Base-by-base conservation (phyloP, 257 asterid genomes). In the Dorcoceras hygrometricum region DNA sequence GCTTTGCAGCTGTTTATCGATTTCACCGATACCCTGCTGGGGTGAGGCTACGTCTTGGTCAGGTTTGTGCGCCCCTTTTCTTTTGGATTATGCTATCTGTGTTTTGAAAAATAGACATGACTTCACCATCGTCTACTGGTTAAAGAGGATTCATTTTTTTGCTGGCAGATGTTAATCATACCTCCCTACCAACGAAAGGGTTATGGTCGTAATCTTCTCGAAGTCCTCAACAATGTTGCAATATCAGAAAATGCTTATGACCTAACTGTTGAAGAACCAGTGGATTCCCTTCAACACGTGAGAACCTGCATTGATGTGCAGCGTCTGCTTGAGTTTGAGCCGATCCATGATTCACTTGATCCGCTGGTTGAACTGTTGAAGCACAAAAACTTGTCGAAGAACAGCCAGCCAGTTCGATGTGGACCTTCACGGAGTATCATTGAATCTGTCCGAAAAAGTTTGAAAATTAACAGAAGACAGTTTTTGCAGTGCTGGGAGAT, bases 401-500 rank as follows among this genome's bases (percentile, higher is more conserved):
- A 82, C 73, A 77, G 77, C 78, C 60, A 79, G 65, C 68, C 82
- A 12, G 57, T 69, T 66, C 83, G 54, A 34, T 76, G 75, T 29
- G 74, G 79, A 6, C 96, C 98, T 31, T 87, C 95, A 20, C 26
- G 70, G 23, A 73, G 65, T 59, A 75, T 66, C 46, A 56, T 84
- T 27, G 99, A 90, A 71, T 83, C 72, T 18, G 96, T 79, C 46
- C 73, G 99, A 77, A 80, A 79, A 76, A 64, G 68, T 56, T 62
- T 94, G 82, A 94, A 94, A 72, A 94, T 94, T 72, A 94, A 85
- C 86, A 90, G 73, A 78, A 81, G 76, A 68, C 99, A 94, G 78
- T 84, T 94, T 74, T 72, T 73, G 46, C 96, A 90, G 76, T 87
- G 98, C 78, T 90, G 99, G 99, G 99, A 90, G 83, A 78, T 90